These are phyloP conservation scores for Pyropia haitanensis DNA, from an alignment of 23 red algal genomes.

Conservation along the genomic window DNA sequence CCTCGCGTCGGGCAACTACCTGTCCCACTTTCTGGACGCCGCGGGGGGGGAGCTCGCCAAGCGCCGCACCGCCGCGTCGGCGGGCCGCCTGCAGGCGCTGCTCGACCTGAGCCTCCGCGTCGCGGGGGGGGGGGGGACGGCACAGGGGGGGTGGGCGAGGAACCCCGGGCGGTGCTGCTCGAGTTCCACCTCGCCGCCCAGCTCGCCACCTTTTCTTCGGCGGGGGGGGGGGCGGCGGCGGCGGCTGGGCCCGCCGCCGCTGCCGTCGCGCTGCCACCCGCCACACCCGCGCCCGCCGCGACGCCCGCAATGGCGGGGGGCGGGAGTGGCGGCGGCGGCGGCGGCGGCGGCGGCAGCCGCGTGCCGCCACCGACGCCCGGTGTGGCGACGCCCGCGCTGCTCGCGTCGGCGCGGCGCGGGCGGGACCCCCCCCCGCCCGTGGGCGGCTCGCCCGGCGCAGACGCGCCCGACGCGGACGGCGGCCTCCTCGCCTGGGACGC, in stretches of 20 bases:
- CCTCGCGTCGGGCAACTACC: constrained; percentile 31
- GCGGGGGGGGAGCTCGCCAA: constrained; percentile 37
- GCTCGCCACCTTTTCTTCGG: constrained; percentile 9
- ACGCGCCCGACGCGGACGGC: not conserved
- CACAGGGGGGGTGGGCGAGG: constrained; percentile 2
- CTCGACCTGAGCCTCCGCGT: constrained; percentile 40
- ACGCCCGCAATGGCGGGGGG: too few relatives aligned
- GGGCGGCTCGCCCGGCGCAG: too few relatives aligned
- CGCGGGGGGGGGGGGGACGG: constrained; percentile 5
- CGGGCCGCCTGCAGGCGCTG: constrained; percentile 32
- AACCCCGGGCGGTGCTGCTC: constrained; percentile 11
- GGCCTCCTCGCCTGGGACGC: constrained; percentile 61
- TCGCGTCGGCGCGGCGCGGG: too few relatives aligned
- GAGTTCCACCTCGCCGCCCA: constrained; percentile 22
- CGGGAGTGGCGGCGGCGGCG: too few relatives aligned
- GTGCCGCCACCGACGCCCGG: too few relatives aligned
- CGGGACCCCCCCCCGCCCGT: not conserved
- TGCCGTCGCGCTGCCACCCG: not conserved
- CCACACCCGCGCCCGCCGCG: too few relatives aligned
- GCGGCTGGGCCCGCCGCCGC: constrained; percentile 2
- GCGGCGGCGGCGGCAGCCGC: too few relatives aligned
- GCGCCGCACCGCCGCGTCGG: constrained; percentile 12
- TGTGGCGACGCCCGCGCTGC: too few relatives aligned
- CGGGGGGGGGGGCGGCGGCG: not conserved
- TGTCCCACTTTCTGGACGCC: constrained; percentile 47